Conservation (phyloP, 805 yeast genomes). For the Saturnispora saitoi region DNA sequence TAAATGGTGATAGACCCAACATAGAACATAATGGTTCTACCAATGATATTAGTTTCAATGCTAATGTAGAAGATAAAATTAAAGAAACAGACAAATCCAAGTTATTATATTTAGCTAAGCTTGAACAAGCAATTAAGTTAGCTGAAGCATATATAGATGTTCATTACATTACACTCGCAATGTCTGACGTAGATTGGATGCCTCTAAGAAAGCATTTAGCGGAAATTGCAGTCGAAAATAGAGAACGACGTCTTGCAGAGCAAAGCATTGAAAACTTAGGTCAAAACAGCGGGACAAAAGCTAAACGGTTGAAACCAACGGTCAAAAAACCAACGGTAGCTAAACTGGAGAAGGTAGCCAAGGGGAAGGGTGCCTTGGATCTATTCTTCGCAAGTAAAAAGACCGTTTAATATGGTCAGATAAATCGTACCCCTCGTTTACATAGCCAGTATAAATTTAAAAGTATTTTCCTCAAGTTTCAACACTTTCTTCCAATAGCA, state of each 20-base stretch:
- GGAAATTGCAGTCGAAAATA: conserved; percentile 16
- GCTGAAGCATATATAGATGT: neutral
- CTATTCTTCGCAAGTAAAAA: conserved; percentile 45
- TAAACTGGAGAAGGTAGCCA: conserved; percentile 27
- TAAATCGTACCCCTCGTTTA: conserved; percentile 9
- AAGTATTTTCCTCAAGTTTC: neutral
- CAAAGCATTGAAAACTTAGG: conserved; percentile 24
- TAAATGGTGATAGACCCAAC: neutral
- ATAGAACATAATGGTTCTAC: neutral
- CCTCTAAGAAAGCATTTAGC: conserved; percentile 5
- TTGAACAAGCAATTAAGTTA: neutral
- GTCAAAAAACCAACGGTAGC: conserved; percentile 26
- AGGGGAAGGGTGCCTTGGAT: conserved; percentile 60
- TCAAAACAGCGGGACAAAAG: conserved; percentile 19
- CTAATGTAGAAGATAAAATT: neutral
- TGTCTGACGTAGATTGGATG: neutral
- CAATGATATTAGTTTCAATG: neutral
- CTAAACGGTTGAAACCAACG: conserved; percentile 1
- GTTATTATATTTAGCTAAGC: neutral
- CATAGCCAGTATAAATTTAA: neutral
- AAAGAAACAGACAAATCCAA: neutral
- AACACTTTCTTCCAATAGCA: neutral
- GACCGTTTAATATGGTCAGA: neutral
- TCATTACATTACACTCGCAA: neutral
- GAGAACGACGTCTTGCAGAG: conserved; percentile 20